Percentiles rank a stretch among this genome's conserved stretches.
Conservation (phyloP, 345 rosid genomes). For the Lumnitzera littorea region DNA sequence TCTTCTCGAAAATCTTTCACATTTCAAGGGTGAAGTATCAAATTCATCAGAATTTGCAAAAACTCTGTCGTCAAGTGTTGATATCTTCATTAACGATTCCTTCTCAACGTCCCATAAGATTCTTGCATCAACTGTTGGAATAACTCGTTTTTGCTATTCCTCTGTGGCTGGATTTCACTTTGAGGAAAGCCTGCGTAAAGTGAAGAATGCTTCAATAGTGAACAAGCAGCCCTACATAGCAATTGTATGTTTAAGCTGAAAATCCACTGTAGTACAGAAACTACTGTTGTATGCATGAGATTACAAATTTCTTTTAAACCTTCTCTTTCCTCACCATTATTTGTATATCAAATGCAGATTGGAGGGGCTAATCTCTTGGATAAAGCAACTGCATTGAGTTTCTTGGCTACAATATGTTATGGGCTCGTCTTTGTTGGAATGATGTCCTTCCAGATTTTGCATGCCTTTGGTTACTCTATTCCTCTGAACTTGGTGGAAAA, state of each 20-base stretch:
- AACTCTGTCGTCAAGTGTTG: conserved; percentile 44
- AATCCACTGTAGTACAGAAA: neutral
- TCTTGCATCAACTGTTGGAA: conserved; percentile 63
- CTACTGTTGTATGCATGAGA: neutral
- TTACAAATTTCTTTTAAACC: neutral
- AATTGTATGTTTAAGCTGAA: conserved; percentile 34
- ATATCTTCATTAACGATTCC: conserved; percentile 61
- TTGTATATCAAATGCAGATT: conserved; percentile 32
- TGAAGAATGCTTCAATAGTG: conserved; percentile 28
- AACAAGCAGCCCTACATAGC: conserved; percentile 46
- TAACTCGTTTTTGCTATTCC: conserved; percentile 40
- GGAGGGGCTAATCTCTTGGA: conserved; percentile 51
- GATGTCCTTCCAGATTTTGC: conserved; percentile 60
- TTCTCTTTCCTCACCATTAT: conserved; percentile 10
- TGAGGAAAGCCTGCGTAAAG: conserved; percentile 38
- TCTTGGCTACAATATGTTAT: conserved; percentile 58
- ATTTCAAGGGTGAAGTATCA: conserved; percentile 50
- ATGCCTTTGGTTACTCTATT: conserved; percentile 36
- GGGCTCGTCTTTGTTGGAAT: conserved; percentile 49
- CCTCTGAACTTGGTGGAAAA: conserved; percentile 38
- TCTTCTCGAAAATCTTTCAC: conserved; percentile 49
- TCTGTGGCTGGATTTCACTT: conserved; percentile 56
- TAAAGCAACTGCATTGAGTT: conserved; percentile 51
- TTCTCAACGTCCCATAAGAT: conserved; percentile 50
- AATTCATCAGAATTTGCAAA: conserved; percentile 44